phyloP scores from a whole-genome alignment of 106 monocot genomes.

The Alisma plantagoaquatica region DNA sequence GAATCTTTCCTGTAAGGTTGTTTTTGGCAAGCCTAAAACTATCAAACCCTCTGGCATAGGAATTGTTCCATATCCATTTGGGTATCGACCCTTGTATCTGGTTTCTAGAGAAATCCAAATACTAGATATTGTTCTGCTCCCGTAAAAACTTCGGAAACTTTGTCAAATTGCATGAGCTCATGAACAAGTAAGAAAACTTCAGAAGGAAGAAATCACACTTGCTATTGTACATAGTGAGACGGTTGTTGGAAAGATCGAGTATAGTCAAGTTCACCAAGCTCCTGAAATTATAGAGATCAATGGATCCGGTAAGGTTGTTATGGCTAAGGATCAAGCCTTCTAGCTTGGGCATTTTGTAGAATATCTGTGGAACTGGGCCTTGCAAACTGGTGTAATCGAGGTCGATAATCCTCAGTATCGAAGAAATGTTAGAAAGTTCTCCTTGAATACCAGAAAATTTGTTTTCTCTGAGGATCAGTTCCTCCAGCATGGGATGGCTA shows the following conservation, averaged over 20 bases:
- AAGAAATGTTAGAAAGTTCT: conserved; percentile 11
- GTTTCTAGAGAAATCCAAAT: conserved; percentile 59
- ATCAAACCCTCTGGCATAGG: too few species aligned
- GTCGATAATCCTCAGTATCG: conserved; percentile 24
- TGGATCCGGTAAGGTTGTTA: conserved; percentile 44
- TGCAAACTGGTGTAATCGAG: conserved; percentile 32
- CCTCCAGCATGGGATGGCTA: conserved; percentile 25
- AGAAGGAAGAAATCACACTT: conserved; percentile 16
- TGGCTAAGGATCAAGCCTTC: conserved; percentile 18
- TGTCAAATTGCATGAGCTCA: conserved; percentile 44
- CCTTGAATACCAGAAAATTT: conserved; percentile 19
- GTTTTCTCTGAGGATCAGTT: conserved; percentile 27
- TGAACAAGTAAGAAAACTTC: conserved; percentile 18
- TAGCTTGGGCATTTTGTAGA: conserved; percentile 24
- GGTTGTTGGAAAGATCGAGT: conserved; percentile 49
- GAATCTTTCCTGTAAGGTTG: too few species aligned
- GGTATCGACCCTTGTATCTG: too few species aligned
- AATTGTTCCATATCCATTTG: too few species aligned
- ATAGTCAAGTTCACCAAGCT: conserved; percentile 28
- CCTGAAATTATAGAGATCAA: conserved; percentile 22
- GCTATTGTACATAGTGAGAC: conserved; percentile 15
- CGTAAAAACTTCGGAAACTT: conserved; percentile 36
- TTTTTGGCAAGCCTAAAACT: too few species aligned
- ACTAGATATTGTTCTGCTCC: conserved; percentile 12
- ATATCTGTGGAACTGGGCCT: conserved; percentile 34